Evolutionary conservation across 306 rosid species (phyloP).

Genomic region (Gillenia trifoliata): DNA sequence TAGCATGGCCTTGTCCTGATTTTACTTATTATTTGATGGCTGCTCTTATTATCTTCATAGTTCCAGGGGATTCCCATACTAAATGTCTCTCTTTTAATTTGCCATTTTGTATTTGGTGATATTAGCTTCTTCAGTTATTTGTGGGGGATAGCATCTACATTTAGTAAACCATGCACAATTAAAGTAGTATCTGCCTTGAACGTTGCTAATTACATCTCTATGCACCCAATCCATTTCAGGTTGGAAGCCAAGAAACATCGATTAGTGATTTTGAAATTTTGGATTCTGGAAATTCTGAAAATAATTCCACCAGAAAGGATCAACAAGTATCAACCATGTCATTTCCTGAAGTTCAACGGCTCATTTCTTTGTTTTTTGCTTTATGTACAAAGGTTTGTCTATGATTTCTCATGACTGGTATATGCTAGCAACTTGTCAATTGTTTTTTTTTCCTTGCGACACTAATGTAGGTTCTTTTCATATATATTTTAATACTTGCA

Average conservation of each 20-base stretch:
- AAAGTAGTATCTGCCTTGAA: no score
- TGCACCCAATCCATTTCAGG: slow-evolving; percentile 35
- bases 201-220: not conserved
- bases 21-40: not conserved
- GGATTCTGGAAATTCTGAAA: slow-evolving; percentile 57
- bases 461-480: slow-evolving; percentile 13
- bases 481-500: slow-evolving; percentile 29
- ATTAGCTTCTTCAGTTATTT: not conserved
- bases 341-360: slow-evolving; percentile 76
- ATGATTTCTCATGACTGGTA: slow-evolving; percentile 13
- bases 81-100: not conserved
- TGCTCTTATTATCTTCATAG: not conserved
- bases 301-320: slow-evolving; percentile 37
- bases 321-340: slow-evolving; percentile 47
- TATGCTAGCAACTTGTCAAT: not conserved
- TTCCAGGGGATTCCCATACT: not conserved
- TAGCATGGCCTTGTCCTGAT: not conserved
- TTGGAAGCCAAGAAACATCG: slow-evolving; percentile 56
- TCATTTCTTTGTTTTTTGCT: slow-evolving; percentile 84
- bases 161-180: no score
- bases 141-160: not conserved
- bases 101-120: not conserved
- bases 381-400: slow-evolving; percentile 79
- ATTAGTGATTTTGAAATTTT: slow-evolving; percentile 47
- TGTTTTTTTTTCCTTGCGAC: slow-evolving; percentile 14